These are phyloP conservation scores for Pleurotus cornucopiae DNA, from an alignment of 768 basidiomycete species.

Conservation along the genomic window DNA sequence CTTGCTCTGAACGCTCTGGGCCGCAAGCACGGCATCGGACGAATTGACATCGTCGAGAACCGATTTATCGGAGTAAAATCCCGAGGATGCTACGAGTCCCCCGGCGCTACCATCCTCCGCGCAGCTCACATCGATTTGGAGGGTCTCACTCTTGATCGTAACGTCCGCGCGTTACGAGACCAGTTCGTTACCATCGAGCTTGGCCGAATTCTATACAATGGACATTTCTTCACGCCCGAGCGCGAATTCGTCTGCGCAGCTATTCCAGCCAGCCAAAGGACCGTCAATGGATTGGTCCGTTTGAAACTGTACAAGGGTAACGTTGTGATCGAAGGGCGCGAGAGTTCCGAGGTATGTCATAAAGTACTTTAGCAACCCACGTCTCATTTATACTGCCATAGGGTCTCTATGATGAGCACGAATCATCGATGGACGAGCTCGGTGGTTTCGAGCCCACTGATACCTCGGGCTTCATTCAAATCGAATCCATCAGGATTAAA, in stretches of 20 bases:
- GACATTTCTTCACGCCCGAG: conserved; percentile 99
- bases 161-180: conserved; percentile 91
- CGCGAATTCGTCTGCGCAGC: conserved; percentile 90
- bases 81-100: conserved; percentile 98
- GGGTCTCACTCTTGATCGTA: conserved; percentile 96
- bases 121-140: conserved; percentile 95
- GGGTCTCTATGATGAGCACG: conserved; percentile 92
- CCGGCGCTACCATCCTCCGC: conserved; percentile 94
- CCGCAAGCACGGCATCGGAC: conserved; percentile 91
- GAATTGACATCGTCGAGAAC: conserved; percentile 99
- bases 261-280: conserved; percentile 92
- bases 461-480: conserved; percentile 94
- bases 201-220: conserved; percentile 93
- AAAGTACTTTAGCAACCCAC: neutral
- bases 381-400: conserved; percentile 19
- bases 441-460: conserved; percentile 97
- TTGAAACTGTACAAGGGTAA: conserved; percentile 96
- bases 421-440: conserved; percentile 98
- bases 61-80: conserved; percentile 99
- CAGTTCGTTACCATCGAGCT: conserved; percentile 92
- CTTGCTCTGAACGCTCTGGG: conserved; percentile 85
- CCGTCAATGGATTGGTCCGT: conserved; percentile 90
- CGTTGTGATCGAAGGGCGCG: conserved; percentile 88
- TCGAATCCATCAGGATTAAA: conserved; percentile 97
- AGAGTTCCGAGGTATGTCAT: conserved; percentile 68